Evolutionary conservation across 1,284 basidiomycete species (phyloP), one percentile per base, ranked within the genome.

Genomic region (Moesziomyces sp.): DNA sequence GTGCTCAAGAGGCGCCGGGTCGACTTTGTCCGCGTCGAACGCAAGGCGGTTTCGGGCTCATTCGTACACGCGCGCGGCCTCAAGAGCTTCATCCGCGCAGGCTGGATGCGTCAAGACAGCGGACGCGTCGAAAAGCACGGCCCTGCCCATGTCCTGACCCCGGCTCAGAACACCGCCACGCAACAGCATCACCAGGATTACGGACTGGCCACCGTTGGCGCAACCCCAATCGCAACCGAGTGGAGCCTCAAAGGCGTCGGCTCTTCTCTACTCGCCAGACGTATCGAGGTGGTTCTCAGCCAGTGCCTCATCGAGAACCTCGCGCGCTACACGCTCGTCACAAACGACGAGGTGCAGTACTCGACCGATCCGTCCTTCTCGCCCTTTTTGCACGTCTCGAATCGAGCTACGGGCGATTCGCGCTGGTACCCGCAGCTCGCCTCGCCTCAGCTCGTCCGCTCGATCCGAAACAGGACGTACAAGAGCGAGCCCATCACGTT

Each of bases 401-500:
- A 77, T 48, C 50, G 46, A 11, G 68, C 74, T 5, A 81, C 79
- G 8, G 72, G 74, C 19, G 82, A 83, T 46, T 68, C 69, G 3
- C 64, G 74, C 28, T 77, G 73, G 60, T 81, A 71, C 59, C 80
- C 81, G 10, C 62, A 67, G 30, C 53, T 72, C 2, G 50, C 51
- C 6, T 49, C 64, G 3, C 44, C 58, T 3, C 38, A 50, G 8
- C 45, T 70, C 33, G 45, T 60, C 24, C 51, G 49, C 19, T 50
- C 48, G 45, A 62, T 69, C n/a, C 56, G 59, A 46, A 38, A 24
- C 14, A 14, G 49, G 7, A 55, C 23, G 11, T 56, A 69, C 43
- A 54, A 52, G 10, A 42, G 51, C 23, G 52, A 58, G 30, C 33
- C 58, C 3, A 67, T 73, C 49, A 49, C 50, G 14, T 49, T 74